Evolutionary conservation across 345 rosid genomes (phyloP).

Genomic region (Euclidium syriacum): DNA sequence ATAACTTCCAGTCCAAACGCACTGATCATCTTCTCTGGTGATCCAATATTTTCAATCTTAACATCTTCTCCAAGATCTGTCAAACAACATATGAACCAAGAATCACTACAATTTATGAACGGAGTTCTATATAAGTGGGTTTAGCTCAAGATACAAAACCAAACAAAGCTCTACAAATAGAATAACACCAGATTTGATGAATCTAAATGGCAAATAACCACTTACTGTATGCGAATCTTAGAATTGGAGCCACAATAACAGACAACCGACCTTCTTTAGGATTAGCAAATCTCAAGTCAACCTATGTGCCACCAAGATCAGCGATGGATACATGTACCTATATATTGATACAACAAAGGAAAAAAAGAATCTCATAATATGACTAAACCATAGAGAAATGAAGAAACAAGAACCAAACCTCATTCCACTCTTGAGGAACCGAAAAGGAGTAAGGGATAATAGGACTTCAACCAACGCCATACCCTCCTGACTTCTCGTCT

Average conservation of each 20-base stretch:
- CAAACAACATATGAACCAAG: not conserved
- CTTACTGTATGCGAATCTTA: slow-evolving; percentile 85
- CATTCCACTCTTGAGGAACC: slow-evolving; percentile 79
- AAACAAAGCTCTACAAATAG: not conserved
- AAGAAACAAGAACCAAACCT: slow-evolving; percentile 37
- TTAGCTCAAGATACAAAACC: not conserved
- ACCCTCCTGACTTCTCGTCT: slow-evolving; percentile 95
- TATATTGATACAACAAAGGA: not conserved
- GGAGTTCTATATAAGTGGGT: too few species aligned
- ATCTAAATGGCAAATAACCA: not conserved
- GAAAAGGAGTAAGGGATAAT: slow-evolving; percentile 75
- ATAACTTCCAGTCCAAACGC: slow-evolving; percentile 95
- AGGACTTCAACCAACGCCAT: slow-evolving; percentile 98
- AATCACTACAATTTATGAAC: too few species aligned
- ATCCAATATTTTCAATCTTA: slow-evolving; percentile 72
- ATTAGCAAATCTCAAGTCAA: slow-evolving; percentile 81
- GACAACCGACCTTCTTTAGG: slow-evolving; percentile 78
- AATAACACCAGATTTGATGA: not conserved
- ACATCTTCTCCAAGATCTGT: slow-evolving; percentile 65
- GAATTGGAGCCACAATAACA: slow-evolving; percentile 93
- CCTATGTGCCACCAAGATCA: slow-evolving; percentile 95
- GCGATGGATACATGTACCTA: slow-evolving; percentile 97
- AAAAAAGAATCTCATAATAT: not conserved
- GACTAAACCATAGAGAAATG: not conserved
- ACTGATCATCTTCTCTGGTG: slow-evolving; percentile 80